These are phyloP conservation scores for Warburgia ugandensis DNA, from an alignment of 164 flowering plant genomes.

Conservation along the genomic window DNA sequence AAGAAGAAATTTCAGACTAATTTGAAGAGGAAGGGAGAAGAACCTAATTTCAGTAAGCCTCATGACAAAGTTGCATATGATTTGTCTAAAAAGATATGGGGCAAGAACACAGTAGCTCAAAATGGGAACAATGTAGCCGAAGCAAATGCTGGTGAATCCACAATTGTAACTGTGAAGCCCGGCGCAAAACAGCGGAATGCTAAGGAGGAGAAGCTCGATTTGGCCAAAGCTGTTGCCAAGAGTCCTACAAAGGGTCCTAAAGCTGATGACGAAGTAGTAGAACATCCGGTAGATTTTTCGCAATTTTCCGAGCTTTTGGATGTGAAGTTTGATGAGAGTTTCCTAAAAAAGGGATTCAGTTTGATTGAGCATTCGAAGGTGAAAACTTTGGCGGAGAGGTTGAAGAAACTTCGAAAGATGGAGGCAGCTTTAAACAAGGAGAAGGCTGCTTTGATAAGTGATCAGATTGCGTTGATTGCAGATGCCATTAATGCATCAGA, in stretches of 20 bases:
- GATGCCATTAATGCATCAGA: no score
- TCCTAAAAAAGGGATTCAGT: slow-evolving; percentile 3
- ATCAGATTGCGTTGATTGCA: not conserved
- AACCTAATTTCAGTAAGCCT: not conserved
- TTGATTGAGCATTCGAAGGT: slow-evolving; percentile 3
- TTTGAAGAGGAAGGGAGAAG: slow-evolving; percentile 1
- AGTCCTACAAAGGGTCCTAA: no score
- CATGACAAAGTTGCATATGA: slow-evolving; percentile 6
- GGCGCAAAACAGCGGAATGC: no score
- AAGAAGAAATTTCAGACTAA: slow-evolving; percentile 8
- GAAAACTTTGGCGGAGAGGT: slow-evolving; percentile 4
- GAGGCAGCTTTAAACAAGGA: not conserved
- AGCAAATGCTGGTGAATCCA: not conserved
- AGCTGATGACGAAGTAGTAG: not conserved
- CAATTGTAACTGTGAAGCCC: not conserved
- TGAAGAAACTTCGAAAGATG: slow-evolving; percentile 7
- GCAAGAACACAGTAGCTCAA: not conserved
- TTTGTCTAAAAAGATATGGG: slow-evolving; percentile 5
- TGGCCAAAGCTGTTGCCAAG: no score
- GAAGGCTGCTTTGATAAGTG: not conserved
- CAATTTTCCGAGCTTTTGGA: not conserved
- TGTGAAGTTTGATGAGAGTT: not conserved
- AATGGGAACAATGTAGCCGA: not conserved
- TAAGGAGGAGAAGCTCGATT: no score
- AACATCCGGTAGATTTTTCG: not conserved